Evolutionary conservation across 345 rosid genomes (phyloP).

Genomic region (Lepidium africanum): DNA sequence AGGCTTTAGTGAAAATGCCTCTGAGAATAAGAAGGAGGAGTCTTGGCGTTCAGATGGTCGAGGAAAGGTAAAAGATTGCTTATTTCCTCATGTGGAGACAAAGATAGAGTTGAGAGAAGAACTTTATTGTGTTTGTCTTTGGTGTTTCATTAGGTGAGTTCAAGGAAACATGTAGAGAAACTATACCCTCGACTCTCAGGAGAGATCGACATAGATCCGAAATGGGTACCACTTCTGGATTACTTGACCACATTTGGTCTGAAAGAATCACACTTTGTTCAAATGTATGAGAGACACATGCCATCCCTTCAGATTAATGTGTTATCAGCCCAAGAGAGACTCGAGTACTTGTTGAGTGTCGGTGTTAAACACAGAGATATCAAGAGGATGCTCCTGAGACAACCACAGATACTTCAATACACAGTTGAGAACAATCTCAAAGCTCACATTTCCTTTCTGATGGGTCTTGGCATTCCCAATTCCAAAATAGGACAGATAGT

Average conservation of each 20-base stretch:
- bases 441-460: slow-evolving; percentile 69
- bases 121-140: background rate
- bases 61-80: slow-evolving; percentile 41
- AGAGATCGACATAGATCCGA: slow-evolving; percentile 65
- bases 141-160: slow-evolving; percentile 33
- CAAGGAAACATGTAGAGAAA: slow-evolving; percentile 31
- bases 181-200: slow-evolving; percentile 52
- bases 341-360: slow-evolving; percentile 73
- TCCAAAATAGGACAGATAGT: slow-evolving; percentile 85
- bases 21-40: slow-evolving; percentile 28
- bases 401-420: slow-evolving; percentile 85
- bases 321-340: slow-evolving; percentile 73
- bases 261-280: slow-evolving; percentile 76
- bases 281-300: slow-evolving; percentile 89
- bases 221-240: slow-evolving; percentile 85
- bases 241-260: slow-evolving; percentile 72
- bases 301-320: slow-evolving; percentile 73
- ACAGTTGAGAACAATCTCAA: slow-evolving; percentile 83
- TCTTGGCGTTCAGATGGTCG: slow-evolving; percentile 32
- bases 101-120: background rate
- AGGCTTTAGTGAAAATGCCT: slow-evolving; percentile 19
- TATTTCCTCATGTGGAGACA: background rate
- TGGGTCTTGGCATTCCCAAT: slow-evolving; percentile 67
- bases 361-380: slow-evolving; percentile 89
- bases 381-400: slow-evolving; percentile 79